A percentile compares a stretch with the other conserved stretches of the same genome.
These are phyloP conservation scores for Candida tallmaniae DNA, from an alignment of 805 yeast genomes.

Conservation along the genomic window DNA sequence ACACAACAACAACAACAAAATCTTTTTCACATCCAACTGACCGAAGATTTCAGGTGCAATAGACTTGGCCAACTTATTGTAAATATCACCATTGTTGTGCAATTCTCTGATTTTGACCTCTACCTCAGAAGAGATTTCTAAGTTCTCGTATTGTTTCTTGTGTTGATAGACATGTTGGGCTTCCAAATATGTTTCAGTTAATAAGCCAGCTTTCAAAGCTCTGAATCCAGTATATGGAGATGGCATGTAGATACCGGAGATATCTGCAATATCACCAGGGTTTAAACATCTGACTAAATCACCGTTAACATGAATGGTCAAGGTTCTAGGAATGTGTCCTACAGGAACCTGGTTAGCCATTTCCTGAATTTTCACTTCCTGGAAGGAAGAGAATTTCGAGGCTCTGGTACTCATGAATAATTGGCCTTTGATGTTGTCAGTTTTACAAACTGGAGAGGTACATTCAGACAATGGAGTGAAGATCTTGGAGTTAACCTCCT, in stretches of 20 bases:
- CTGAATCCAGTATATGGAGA: constrained; percentile 93
- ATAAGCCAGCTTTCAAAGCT: constrained; percentile 86
- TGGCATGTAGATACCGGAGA: constrained; percentile 89
- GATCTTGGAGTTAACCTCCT: constrained; percentile 80
- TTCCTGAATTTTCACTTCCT: constrained; percentile 93
- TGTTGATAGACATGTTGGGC: constrained; percentile 84
- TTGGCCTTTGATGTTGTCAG: constrained; percentile 82
- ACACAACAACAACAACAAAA: constrained; percentile 73
- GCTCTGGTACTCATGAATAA: constrained; percentile 92
- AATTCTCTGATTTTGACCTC: constrained; percentile 53
- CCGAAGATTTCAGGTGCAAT: constrained; percentile 99
- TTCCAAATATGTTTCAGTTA: constrained; percentile 90
- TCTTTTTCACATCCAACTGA: constrained; percentile 89
- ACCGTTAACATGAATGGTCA: constrained; percentile 87
- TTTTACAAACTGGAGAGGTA: constrained; percentile 71
- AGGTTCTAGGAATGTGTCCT: constrained; percentile 91
- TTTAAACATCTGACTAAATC: constrained; percentile 78
- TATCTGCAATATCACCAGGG: constrained; percentile 95
- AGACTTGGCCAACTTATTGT: constrained; percentile 74
- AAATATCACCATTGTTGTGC: constrained; percentile 60
- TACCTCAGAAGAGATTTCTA: constrained; percentile 53
- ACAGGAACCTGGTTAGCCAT: constrained; percentile 95
- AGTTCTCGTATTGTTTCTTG: constrained; percentile 76
- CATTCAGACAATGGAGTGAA: constrained; percentile 89
- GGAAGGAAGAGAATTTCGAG: constrained; percentile 91